Evolutionary conservation across 306 rosid genomes (phyloP).

Genomic region (Vigna reflexopilosa): DNA sequence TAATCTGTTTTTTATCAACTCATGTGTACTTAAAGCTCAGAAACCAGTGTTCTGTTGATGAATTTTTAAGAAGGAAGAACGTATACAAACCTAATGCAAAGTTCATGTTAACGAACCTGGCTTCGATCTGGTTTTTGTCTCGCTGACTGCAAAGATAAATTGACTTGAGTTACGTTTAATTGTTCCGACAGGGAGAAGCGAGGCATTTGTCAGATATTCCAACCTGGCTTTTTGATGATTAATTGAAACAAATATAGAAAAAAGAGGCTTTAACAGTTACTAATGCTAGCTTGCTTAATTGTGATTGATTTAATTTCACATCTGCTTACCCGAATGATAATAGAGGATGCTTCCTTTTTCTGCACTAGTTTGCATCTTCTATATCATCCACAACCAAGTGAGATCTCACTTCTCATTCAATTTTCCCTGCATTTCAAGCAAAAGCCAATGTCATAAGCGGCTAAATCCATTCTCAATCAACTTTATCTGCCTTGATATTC

Average conservation of each 20-base stretch:
- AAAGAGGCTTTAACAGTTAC: constrained; percentile 24
- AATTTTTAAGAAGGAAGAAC: no score
- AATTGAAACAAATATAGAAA: constrained; percentile 11
- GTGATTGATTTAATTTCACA: constrained; percentile 1
- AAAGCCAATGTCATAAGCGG: constrained; percentile 17
- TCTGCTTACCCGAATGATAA: background rate
- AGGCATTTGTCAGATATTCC: background rate
- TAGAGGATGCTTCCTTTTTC: background rate
- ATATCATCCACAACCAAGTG: constrained; percentile 35
- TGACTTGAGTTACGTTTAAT: background rate
- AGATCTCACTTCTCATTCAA: constrained; percentile 40
- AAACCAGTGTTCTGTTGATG: no score
- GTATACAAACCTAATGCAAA: no score
- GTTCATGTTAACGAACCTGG: no score
- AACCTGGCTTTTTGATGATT: constrained; percentile 9
- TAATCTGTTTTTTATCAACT: no score
- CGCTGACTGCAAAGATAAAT: background rate
- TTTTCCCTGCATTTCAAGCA: constrained; percentile 46
- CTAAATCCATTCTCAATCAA: constrained; percentile 45
- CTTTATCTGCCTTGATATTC: constrained; percentile 37
- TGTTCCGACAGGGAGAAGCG: background rate
- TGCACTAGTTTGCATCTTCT: background rate
- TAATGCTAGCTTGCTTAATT: constrained; percentile 4
- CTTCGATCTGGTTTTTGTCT: no score
- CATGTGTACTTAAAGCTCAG: no score